Evolutionary conservation across 306 rosid species (phyloP).

Genomic region (Cicer judaicum): DNA sequence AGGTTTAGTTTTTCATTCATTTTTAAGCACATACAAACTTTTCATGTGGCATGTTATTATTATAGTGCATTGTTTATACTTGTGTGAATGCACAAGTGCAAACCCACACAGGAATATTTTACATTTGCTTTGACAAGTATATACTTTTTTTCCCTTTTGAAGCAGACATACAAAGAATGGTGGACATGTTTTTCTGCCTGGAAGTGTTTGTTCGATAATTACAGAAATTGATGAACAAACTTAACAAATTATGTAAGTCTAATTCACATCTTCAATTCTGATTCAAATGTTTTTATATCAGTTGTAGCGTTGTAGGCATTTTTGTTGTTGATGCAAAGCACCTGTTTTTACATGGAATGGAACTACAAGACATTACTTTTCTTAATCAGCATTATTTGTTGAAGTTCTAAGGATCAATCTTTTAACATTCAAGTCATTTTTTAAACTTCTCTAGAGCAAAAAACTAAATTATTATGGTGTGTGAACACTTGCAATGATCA

Average conservation of each 20-base stretch:
- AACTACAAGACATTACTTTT: background rate
- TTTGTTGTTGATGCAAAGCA: conserved; percentile 3
- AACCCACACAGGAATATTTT: conserved; percentile 13
- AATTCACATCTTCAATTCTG: conserved; percentile 16
- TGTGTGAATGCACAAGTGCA: background rate
- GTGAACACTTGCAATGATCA: too few relatives aligned
- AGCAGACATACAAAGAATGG: conserved; percentile 36
- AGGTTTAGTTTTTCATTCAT: conserved; percentile 26
- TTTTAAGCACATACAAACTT: conserved; percentile 31
- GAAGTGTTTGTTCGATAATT: background rate
- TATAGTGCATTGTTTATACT: background rate
- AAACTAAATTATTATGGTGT: too few relatives aligned
- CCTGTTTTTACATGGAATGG: background rate
- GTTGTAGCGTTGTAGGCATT: conserved; percentile 10
- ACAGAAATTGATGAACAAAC: conserved; percentile 23
- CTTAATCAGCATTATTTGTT: background rate
- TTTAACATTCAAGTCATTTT: too few relatives aligned
- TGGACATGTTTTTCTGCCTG: conserved; percentile 7
- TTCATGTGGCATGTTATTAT: conserved; percentile 18
- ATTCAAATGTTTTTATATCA: conserved; percentile 22
- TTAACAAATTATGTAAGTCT: conserved; percentile 34
- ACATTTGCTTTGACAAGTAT: conserved; percentile 12
- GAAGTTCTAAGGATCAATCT: too few relatives aligned
- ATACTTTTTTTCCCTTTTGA: conserved; percentile 13
- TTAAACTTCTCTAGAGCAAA: too few relatives aligned